Evolutionary conservation across 2,329 filamentous ascomycete genomes (phyloP).

Genomic region (Hymenoscyphus albidus): DNA sequence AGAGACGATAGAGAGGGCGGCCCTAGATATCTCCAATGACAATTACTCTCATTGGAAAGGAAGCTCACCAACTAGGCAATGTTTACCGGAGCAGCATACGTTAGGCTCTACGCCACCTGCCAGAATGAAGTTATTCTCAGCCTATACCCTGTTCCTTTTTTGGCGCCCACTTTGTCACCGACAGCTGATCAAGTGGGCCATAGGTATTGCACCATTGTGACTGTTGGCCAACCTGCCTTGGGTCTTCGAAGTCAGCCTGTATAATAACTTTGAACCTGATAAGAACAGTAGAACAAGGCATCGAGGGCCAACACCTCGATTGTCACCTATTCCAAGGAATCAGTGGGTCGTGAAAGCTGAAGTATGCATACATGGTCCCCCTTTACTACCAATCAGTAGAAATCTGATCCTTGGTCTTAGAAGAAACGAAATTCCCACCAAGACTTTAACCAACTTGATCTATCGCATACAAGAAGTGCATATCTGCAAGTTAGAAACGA

Average conservation of each 20-base stretch:
- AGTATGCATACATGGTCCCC: too few species aligned
- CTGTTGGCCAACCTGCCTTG: not conserved
- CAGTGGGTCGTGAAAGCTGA: too few species aligned
- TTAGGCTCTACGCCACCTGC: not conserved
- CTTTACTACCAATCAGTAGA: too few species aligned
- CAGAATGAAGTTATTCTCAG: constrained; percentile 12
- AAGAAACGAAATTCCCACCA: not conserved
- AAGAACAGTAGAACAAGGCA: not conserved
- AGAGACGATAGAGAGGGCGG: not conserved
- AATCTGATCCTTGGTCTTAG: not conserved
- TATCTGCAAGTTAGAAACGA: not conserved
- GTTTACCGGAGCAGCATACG: constrained; percentile 1
- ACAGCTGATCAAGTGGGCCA: not conserved
- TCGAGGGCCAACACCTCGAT: not conserved
- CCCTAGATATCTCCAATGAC: not conserved
- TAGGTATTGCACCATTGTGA: not conserved
- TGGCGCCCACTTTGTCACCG: constrained; percentile 2
- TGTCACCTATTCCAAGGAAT: not conserved
- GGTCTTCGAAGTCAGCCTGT: not conserved
- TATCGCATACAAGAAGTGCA: not conserved
- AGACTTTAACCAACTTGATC: not conserved
- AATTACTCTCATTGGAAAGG: constrained; percentile 4
- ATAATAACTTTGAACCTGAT: not conserved
- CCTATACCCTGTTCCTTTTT: not conserved
- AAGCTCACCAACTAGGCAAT: constrained; percentile 5